Evolutionary conservation across 164 flowering plant species (phyloP).

Genomic region (Piper longum): DNA sequence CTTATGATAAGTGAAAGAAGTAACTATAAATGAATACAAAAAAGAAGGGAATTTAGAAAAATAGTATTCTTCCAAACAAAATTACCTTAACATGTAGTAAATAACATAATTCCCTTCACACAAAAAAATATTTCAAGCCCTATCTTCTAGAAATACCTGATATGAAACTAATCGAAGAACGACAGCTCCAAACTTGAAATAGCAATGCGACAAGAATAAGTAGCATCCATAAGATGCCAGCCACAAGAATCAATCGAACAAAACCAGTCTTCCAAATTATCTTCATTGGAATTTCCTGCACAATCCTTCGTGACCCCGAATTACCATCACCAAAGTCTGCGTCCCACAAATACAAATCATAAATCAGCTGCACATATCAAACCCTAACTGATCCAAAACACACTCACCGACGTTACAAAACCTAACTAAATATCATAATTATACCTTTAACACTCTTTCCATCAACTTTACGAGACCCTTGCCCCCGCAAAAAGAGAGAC

Average conservation of each 20-base stretch:
- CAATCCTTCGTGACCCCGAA: slow-evolving; percentile 21
- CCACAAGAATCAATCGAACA: slow-evolving; percentile 60
- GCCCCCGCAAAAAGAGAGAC: slow-evolving; percentile 23
- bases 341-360: not conserved
- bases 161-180: slow-evolving; percentile 60
- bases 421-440: not conserved
- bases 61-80: not conserved
- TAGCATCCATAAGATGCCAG: slow-evolving; percentile 75
- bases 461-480: slow-evolving; percentile 29
- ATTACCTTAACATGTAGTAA: not conserved
- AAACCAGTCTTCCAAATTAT: slow-evolving; percentile 69
- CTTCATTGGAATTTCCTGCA: slow-evolving; percentile 46
- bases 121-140: not conserved
- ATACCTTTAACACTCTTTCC: slow-evolving; percentile 32
- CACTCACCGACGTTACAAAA: too few species aligned
- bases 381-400: not conserved
- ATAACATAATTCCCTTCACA: not conserved
- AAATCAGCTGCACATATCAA: not conserved
- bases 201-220: slow-evolving; percentile 59
- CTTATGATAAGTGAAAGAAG: too few species aligned
- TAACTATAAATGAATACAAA: too few species aligned
- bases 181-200: slow-evolving; percentile 88
- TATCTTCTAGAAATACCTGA: slow-evolving; percentile 37
- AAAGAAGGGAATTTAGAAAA: too few species aligned
- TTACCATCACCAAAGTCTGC: slow-evolving; percentile 38